Evolutionary conservation across 805 yeast species (phyloP).

Genomic region (Grigorovia humatica): DNA sequence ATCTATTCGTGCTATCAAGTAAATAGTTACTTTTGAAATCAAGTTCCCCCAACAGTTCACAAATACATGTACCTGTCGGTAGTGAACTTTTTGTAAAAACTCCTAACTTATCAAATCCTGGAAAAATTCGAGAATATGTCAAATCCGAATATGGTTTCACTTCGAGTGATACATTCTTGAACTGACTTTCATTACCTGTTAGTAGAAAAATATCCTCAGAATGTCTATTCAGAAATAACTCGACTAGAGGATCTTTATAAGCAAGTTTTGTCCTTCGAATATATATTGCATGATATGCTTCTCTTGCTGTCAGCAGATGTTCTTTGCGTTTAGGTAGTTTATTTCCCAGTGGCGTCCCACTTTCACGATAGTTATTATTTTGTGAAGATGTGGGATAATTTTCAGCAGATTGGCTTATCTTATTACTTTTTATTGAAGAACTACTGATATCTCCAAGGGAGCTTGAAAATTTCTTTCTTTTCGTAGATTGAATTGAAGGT

Average conservation of each 20-base stretch:
- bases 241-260: conserved; percentile 32
- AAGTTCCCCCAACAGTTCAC: conserved; percentile 66
- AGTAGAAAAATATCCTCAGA: conserved; percentile 28
- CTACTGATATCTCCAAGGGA: conserved; percentile 10
- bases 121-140: conserved; percentile 46
- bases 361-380: background rate
- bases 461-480: conserved; percentile 9
- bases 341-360: conserved; percentile 1
- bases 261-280: conserved; percentile 23
- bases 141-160: conserved; percentile 54
- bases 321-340: conserved; percentile 29
- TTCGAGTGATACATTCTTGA: conserved; percentile 20
- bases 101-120: conserved; percentile 67
- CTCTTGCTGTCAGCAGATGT: conserved; percentile 28
- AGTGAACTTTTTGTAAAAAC: conserved; percentile 38
- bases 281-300: conserved; percentile 27
- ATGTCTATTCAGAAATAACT: conserved; percentile 40
- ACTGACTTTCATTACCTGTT: conserved; percentile 16
- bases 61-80: conserved; percentile 39
- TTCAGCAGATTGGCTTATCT: conserved; percentile 4
- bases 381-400: background rate
- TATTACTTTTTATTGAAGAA: conserved; percentile 1
- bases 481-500: conserved; percentile 3
- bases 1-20: conserved; percentile 63
- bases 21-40: conserved; percentile 54